phyloP scores from a whole-genome alignment of 768 basidiomycete species.

The Mycena belliarum region DNA sequence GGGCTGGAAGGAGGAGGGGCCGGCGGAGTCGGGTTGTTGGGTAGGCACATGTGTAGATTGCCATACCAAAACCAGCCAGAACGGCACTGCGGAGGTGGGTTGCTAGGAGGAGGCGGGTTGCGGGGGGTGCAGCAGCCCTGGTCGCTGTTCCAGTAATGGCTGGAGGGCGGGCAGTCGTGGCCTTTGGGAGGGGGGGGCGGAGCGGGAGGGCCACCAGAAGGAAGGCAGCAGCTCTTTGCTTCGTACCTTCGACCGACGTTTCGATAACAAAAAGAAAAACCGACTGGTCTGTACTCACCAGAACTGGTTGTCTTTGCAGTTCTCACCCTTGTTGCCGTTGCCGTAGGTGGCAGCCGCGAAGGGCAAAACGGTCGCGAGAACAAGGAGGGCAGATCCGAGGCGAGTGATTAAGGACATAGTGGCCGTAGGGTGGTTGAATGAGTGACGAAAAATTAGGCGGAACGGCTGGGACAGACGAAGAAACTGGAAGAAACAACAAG shows the following conservation, averaged over 20 bases:
- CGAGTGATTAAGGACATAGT: constrained; percentile 38
- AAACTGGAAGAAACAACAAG: constrained; percentile 20
- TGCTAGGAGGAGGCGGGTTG: constrained; percentile 37
- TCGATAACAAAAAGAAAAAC: neutral
- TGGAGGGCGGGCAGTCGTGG: constrained; percentile 44
- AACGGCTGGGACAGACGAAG: constrained; percentile 25
- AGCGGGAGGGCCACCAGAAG: constrained; percentile 38
- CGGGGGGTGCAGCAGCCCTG: constrained; percentile 57
- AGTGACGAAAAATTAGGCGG: constrained; percentile 29
- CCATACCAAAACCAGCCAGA: constrained; percentile 48
- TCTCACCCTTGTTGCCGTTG: constrained; percentile 20
- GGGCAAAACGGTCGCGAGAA: constrained; percentile 37
- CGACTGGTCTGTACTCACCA: constrained; percentile 27
- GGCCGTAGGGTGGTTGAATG: constrained; percentile 31
- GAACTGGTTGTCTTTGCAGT: constrained; percentile 33
- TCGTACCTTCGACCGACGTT: no score
- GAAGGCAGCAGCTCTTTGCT: constrained; percentile 43
- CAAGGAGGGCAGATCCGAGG: constrained; percentile 30
- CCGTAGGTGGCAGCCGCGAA: constrained; percentile 33
- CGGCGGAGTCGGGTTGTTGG: constrained; percentile 30
- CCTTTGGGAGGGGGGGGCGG: constrained; percentile 51
- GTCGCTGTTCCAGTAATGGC: constrained; percentile 49
- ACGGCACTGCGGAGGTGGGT: constrained; percentile 53
- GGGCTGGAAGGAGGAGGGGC: constrained; percentile 36
- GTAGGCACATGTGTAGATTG: constrained; percentile 43